Conservation (phyloP, 108 stramenopile species). For the Nitzschia palea region DNA sequence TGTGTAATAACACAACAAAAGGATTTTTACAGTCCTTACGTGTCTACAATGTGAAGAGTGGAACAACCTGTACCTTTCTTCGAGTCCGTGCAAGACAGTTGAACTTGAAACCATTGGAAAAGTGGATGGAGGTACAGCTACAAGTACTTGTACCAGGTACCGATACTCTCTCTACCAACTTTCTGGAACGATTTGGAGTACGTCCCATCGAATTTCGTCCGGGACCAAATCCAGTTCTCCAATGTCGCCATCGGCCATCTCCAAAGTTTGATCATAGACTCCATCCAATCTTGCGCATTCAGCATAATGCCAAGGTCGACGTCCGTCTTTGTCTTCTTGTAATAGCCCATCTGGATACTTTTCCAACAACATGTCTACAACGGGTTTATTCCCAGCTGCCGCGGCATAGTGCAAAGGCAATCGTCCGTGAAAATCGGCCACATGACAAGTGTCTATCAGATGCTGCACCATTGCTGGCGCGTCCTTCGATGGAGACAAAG, state of each 20-base stretch:
- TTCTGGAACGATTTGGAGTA: conserved; percentile 5
- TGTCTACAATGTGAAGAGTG: no score
- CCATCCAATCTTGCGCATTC: conserved; percentile 15
- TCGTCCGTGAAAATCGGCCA: conserved; percentile 47
- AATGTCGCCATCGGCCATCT: neutral
- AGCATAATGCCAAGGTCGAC: conserved; percentile 66
- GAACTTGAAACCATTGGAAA: no score
- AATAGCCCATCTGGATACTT: conserved; percentile 38
- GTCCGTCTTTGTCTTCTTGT: conserved; percentile 50
- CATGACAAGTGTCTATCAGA: neutral
- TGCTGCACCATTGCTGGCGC: conserved; percentile 30
- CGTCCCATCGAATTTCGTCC: conserved; percentile 40
- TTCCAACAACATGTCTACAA: conserved; percentile 33
- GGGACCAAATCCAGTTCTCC: conserved; percentile 26
- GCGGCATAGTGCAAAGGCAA: conserved; percentile 62
- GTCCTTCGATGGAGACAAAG: conserved; percentile 40
- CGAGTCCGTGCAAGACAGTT: no score
- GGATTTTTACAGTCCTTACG: no score
- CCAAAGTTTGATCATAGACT: conserved; percentile 5
- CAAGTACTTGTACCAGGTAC: no score
- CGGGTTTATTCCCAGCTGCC: conserved; percentile 20
- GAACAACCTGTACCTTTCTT: no score
- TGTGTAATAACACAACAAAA: no score
- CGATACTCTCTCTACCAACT: neutral
- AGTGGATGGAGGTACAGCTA: no score